A percentile compares a stretch with the other conserved stretches of the same genome.
Evolutionary conservation across 2,329 filamentous ascomycete species (phyloP).

Genomic region (Sarocladiaceae sp.): DNA sequence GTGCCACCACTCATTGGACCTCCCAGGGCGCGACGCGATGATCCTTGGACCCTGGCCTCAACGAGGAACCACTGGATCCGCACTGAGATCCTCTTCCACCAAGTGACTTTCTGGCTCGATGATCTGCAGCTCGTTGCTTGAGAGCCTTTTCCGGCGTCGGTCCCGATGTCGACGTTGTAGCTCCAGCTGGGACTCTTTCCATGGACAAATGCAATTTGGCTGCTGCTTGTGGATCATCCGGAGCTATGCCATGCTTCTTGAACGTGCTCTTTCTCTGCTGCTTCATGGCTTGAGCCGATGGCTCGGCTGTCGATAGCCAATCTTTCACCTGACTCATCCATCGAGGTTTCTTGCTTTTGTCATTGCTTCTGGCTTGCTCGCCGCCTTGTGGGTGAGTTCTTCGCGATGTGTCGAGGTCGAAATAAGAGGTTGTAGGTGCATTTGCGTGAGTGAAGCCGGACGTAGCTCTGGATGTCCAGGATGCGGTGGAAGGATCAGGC

Average conservation of each 20-base stretch:
- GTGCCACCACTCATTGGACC: neutral
- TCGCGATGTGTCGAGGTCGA: neutral
- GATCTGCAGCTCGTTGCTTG: conserved; percentile 16
- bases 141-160: conserved; percentile 42
- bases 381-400: neutral
- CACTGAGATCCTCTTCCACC: conserved; percentile 1
- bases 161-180: conserved; percentile 41
- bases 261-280: conserved; percentile 39
- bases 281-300: conserved; percentile 44
- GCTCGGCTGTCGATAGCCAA: conserved; percentile 46
- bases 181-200: conserved; percentile 38
- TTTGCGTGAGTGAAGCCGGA: neutral
- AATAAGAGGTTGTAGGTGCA: neutral
- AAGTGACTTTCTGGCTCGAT: neutral
- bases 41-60: neutral
- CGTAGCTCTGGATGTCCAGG: neutral
- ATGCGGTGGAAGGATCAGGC: neutral
- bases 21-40: conserved; percentile 8
- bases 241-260: conserved; percentile 38
- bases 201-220: conserved; percentile 43
- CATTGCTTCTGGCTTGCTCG: neutral
- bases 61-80: conserved; percentile 6
- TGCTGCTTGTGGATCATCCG: conserved; percentile 38
- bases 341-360: neutral
- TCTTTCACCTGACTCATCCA: conserved; percentile 42